Evolutionary conservation across 345 rosid species (phyloP), one percentile per base, ranked within the genome.

Genomic region (Syzygium jambos): DNA sequence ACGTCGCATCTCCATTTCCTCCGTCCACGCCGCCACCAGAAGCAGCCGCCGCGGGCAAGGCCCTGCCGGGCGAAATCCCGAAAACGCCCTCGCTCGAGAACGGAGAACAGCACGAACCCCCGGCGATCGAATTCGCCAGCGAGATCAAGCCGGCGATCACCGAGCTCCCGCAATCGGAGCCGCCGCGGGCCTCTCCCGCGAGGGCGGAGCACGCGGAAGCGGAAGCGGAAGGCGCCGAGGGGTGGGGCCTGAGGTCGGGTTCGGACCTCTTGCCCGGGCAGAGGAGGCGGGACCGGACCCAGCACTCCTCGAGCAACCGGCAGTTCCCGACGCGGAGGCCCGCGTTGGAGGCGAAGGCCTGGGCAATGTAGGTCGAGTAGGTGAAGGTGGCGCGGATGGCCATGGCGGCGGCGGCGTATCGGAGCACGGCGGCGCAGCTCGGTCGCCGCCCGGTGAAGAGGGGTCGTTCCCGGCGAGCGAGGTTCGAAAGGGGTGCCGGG

Each of bases 331-430:
- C 89, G 43, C 97, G 96, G 52, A 88, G 52, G 41, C 91, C 88
- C 89, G 96, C 93, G 85, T 93, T 87, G 63, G 93, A 63, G 86
- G 94, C 95, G 30, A 96, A 68, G 90, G 89, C 94, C 41, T 94
- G 92, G 87, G 95, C 97, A 80, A 87, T 51, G 89, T 85, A 94
- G 90, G 93, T 92, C 85, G 99, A 95, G 93, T 87, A 94, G 51
- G 91, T 90, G 89, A 95, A 51, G 86, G 97, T 94, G 52, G 92
- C 95, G 38, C 97, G 94, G 55, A 97, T 88, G 88, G 99, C 98
- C 99, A 96, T 96, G 16, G 12, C 59, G 49, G 84, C 73, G 85
- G 88, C 12, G 87, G 85, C 46, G 46, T 43, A 43, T 43, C 46
- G 46, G 46, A 43, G 46, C 46, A 43, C 7, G 52, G 54, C 93